Evolutionary conservation across 164 flowering plant genomes (phyloP).

Genomic region (Stephania japonica): DNA sequence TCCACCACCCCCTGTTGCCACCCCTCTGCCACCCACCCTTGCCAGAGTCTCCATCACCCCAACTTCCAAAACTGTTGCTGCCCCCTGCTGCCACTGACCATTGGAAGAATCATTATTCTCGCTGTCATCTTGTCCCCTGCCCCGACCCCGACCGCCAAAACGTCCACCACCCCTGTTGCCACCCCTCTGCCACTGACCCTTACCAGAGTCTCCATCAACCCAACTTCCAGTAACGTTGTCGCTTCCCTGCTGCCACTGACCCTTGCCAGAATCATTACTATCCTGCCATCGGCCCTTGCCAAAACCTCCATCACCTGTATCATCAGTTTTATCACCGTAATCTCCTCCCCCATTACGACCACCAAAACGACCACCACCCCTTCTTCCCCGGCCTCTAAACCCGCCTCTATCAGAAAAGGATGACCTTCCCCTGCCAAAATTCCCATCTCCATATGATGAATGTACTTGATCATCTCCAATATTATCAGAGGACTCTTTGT

Average conservation of each 20-base stretch:
- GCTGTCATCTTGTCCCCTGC: too few species aligned
- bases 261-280: not conserved
- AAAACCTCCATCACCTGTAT: not conserved
- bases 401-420: slow-evolving; percentile 27
- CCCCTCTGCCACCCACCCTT: slow-evolving; percentile 8
- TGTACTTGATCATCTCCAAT: slow-evolving; percentile 9
- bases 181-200: slow-evolving; percentile 5
- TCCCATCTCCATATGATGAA: not conserved
- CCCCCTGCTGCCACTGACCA: not conserved
- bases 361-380: slow-evolving; percentile 26
- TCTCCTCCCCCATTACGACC: slow-evolving; percentile 21
- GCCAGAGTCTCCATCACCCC: slow-evolving; percentile 23
- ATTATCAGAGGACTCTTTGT: slow-evolving; percentile 9
- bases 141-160: not conserved
- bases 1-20: not conserved
- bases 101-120: not conserved
- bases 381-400: slow-evolving; percentile 29
- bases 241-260: slow-evolving; percentile 3
- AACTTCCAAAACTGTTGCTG: slow-evolving; percentile 1
- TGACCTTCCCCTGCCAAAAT: slow-evolving; percentile 10
- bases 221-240: not conserved
- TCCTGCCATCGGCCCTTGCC: too few species aligned
- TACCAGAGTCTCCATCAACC: not conserved
- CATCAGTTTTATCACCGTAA: slow-evolving; percentile 12
- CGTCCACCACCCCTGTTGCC: not conserved